Conservation (phyloP, 805 yeast genomes). For the Sugiyamaella chiloensis region DNA sequence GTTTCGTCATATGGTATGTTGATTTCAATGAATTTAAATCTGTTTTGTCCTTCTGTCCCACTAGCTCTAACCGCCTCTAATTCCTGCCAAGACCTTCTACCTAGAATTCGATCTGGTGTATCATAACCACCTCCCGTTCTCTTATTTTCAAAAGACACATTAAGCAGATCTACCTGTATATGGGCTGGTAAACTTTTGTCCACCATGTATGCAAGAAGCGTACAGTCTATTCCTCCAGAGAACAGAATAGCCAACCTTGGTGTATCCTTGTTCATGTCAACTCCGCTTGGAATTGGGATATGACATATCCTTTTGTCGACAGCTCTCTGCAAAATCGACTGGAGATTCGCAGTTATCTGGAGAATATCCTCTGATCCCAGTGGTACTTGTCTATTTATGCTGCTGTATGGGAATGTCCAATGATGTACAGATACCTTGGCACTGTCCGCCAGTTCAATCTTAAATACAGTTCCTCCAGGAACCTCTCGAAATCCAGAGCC, state of each 20-base stretch:
- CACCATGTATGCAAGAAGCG: constrained; percentile 57
- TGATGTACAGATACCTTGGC: not conserved
- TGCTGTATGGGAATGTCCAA: not conserved
- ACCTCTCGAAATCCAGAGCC: constrained; percentile 44
- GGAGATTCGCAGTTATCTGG: not conserved
- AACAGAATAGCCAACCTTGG: constrained; percentile 60
- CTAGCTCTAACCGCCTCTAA: constrained; percentile 42
- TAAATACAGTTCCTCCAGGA: constrained; percentile 48
- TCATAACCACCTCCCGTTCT: constrained; percentile 55
- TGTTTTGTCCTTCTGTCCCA: not conserved
- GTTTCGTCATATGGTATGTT: constrained; percentile 73
- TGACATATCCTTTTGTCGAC: constrained; percentile 7
- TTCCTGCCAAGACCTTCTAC: constrained; percentile 56
- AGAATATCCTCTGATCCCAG: not conserved
- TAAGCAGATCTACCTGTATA: constrained; percentile 63
- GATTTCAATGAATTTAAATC: constrained; percentile 56
- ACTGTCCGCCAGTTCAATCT: constrained; percentile 34
- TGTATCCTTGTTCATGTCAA: not conserved
- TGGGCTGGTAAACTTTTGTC: constrained; percentile 27
- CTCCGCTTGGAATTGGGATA: constrained; percentile 9
- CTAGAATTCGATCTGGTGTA: constrained; percentile 86
- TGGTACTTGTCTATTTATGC: not conserved
- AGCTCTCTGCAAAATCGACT: constrained; percentile 2
- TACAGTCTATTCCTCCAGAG: constrained; percentile 95
- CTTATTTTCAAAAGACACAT: constrained; percentile 90